These are phyloP conservation scores for Aspergillus latus DNA, from an alignment of 2,329 filamentous ascomycete species.

Conservation along the genomic window DNA sequence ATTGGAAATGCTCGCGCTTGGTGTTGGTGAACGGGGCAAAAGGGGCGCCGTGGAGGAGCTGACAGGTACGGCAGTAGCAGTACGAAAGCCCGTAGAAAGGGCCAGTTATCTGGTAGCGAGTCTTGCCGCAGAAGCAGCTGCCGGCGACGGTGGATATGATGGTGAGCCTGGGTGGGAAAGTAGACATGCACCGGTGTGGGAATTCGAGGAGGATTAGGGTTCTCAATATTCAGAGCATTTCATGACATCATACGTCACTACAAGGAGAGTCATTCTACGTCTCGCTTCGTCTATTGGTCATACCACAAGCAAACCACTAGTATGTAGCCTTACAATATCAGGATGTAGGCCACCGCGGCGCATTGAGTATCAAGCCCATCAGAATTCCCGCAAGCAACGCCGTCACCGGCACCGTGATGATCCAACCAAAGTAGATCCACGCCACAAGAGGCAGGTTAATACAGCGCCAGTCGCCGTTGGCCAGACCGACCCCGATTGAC, in stretches of 20 bases:
- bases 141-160: neutral
- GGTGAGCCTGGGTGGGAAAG: neutral
- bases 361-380: too few relatives aligned
- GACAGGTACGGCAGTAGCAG: constrained; percentile 11
- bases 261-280: too few relatives aligned
- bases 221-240: too few relatives aligned
- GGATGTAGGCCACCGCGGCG: neutral
- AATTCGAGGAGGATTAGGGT: too few relatives aligned
- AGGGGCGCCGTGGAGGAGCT: constrained; percentile 4
- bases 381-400: too few relatives aligned
- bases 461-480: too few relatives aligned
- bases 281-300: too few relatives aligned
- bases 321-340: too few relatives aligned
- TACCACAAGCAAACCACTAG: too few relatives aligned
- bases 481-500: too few relatives aligned
- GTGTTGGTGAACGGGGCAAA: constrained; percentile 4
- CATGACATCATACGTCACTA: too few relatives aligned
- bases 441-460: constrained; percentile 14
- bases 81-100: constrained; percentile 6
- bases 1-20: constrained; percentile 1
- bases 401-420: neutral
- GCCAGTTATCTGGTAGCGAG: neutral
- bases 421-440: neutral
- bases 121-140: constrained; percentile 8
- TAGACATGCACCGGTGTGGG: too few relatives aligned